Percentiles rank a stretch among this genome's conserved stretches.
These are phyloP conservation scores for Naegleria lovaniensis DNA, from an alignment of 208 protist species.

Conservation along the genomic window DNA sequence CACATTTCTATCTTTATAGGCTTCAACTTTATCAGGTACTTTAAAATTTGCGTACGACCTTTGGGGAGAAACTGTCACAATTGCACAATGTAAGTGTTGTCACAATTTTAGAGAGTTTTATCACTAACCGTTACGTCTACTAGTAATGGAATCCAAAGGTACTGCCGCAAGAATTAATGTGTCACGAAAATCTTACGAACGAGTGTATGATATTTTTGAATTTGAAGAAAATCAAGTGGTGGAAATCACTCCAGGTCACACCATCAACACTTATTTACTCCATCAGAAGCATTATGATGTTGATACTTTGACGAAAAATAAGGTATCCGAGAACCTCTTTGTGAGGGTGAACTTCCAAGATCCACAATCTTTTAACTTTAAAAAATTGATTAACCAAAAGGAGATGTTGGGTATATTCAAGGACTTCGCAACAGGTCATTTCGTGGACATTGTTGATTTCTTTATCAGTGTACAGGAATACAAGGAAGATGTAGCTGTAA, in stretches of 20 bases:
- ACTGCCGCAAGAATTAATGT: conserved; percentile 36
- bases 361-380: background rate
- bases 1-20: too few relatives aligned
- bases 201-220: conserved; percentile 7
- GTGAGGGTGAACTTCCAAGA: background rate
- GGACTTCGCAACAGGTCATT: background rate
- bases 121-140: background rate
- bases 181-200: background rate
- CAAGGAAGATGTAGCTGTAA: background rate
- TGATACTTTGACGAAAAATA: background rate
- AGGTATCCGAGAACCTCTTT: background rate
- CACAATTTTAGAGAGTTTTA: background rate
- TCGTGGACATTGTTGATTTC: background rate
- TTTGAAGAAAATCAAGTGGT: background rate
- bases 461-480: background rate
- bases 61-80: conserved; percentile 40
- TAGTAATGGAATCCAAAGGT: conserved; percentile 37
- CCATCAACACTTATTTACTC: background rate
- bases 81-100: background rate
- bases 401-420: background rate
- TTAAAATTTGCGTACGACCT: conserved; percentile 44
- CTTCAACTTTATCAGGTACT: conserved; percentile 13
- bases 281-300: background rate
- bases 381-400: background rate
- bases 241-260: background rate